phyloP scores from a whole-genome alignment of 305 asterid species.

The Rubia peregrina region DNA sequence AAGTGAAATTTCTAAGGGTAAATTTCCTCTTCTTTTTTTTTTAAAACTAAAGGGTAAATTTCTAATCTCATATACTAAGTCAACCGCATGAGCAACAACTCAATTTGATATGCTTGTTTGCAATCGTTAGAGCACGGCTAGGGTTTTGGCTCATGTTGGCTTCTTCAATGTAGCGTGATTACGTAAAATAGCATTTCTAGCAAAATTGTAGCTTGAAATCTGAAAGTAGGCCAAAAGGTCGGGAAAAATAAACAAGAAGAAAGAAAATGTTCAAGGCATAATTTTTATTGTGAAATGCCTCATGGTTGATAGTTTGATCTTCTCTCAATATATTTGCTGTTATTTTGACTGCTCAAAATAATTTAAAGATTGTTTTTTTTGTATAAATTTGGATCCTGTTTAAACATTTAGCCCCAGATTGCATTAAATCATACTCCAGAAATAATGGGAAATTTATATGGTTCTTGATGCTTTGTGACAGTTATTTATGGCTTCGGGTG shows the following conservation, averaged over 20 bases:
- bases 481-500: conserved; percentile 16
- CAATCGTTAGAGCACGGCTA: neutral
- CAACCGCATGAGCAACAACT: neutral
- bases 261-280: neutral
- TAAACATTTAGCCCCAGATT: neutral
- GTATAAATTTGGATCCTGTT: neutral
- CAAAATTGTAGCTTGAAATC: neutral
- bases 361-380: neutral
- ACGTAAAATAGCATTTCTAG: neutral
- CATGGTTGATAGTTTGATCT: neutral
- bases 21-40: too few species aligned
- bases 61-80: neutral
- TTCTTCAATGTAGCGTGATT: neutral
- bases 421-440: neutral
- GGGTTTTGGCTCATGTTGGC: neutral
- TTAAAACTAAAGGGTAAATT: neutral
- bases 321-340: neutral
- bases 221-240: neutral
- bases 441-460: neutral
- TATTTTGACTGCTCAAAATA: neutral
- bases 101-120: neutral
- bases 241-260: neutral
- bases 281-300: neutral
- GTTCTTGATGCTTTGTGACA: conserved; percentile 8
- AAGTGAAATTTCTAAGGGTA: neutral